These are phyloP conservation scores for Linnemannia hyalina DNA, from an alignment of 192 early-diverging fungal genomes.

Conservation along the genomic window DNA sequence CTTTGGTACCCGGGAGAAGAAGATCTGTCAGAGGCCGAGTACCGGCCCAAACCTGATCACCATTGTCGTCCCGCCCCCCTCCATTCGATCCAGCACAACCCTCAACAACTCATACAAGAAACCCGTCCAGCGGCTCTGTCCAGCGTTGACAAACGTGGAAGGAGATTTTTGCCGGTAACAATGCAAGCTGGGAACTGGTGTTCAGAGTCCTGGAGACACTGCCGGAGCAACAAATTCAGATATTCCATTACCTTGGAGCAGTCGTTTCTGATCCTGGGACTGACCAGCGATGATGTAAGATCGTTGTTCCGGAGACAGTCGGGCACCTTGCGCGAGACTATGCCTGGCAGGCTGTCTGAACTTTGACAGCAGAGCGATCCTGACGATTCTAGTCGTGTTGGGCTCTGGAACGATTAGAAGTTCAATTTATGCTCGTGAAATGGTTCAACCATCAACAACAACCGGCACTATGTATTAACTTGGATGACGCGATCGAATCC, in stretches of 20 bases:
- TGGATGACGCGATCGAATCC: not conserved
- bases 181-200: not conserved
- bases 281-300: not conserved
- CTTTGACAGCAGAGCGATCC: not conserved
- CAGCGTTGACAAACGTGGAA: too few relatives aligned
- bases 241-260: not conserved
- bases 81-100: not conserved
- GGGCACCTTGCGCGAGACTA: not conserved
- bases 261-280: not conserved
- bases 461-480: not conserved
- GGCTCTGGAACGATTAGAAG: not conserved
- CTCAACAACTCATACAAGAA: not conserved
- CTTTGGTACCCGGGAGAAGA: not conserved
- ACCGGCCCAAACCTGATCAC: not conserved
- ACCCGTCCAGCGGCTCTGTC: not conserved
- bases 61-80: not conserved
- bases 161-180: too few relatives aligned
- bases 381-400: not conserved
- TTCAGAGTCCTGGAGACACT: not conserved
- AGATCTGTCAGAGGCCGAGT: not conserved
- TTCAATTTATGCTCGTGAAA: not conserved
- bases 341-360: not conserved
- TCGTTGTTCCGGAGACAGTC: not conserved
- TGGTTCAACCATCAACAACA: not conserved
- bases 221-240: not conserved